phyloP scores from a whole-genome alignment of 345 rosid species.

The Aquilaria yunnanensis region DNA sequence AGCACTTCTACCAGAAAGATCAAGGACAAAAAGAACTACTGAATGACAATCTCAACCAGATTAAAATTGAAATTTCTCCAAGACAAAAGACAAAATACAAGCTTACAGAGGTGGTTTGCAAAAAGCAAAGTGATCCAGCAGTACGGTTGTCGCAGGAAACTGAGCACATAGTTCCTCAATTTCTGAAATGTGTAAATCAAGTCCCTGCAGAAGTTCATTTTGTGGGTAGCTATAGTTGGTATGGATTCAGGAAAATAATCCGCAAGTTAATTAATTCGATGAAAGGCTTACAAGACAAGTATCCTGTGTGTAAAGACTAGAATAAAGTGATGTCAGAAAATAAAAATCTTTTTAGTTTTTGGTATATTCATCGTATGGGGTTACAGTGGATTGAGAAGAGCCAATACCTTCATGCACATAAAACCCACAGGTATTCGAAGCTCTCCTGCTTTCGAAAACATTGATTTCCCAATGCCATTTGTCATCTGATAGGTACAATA shows the following conservation, averaged over 20 bases:
- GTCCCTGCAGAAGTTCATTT: slow-evolving; percentile 50
- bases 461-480: slow-evolving; percentile 72
- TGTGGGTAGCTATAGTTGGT: slow-evolving; percentile 4
- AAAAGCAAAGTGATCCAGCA: slow-evolving; percentile 88
- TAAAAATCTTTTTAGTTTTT: neutral
- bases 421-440: slow-evolving; percentile 88
- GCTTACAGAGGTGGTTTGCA: slow-evolving; percentile 80
- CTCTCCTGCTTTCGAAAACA: slow-evolving; percentile 88
- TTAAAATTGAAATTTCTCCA: slow-evolving; percentile 10
- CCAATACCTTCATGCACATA: slow-evolving; percentile 87
- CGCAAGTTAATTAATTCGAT: no score
- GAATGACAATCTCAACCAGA: neutral
- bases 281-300: no score
- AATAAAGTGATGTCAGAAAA: no score
- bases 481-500: slow-evolving; percentile 57
- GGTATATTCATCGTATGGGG: no score
- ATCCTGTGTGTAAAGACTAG: no score
- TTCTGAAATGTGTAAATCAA: slow-evolving; percentile 65
- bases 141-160: slow-evolving; percentile 64
- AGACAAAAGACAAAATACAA: slow-evolving; percentile 6
- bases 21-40: slow-evolving; percentile 8
- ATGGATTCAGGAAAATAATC: neutral
- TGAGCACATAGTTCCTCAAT: slow-evolving; percentile 73
- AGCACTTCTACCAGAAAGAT: slow-evolving; percentile 46
- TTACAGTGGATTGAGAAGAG: no score